These are phyloP conservation scores for Hydnomerulius pinastri DNA, from an alignment of 768 basidiomycete genomes.

Conservation along the genomic window DNA sequence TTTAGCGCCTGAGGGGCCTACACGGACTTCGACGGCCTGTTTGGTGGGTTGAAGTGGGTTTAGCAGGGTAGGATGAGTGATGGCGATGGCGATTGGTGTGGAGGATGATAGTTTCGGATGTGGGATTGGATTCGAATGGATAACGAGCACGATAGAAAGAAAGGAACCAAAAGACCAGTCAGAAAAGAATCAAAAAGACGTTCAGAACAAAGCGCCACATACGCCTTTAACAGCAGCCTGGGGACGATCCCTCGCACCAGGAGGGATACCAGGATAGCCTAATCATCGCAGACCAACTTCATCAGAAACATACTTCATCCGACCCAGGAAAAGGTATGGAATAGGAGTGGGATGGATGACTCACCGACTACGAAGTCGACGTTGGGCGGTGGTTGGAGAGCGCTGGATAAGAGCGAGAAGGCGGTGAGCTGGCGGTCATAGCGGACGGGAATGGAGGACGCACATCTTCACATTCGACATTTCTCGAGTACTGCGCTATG, in stretches of 20 bases:
- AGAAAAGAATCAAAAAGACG: slow-evolving; percentile 1
- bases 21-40: slow-evolving; percentile 85
- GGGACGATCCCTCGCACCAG: slow-evolving; percentile 70
- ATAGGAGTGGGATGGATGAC: too few species aligned
- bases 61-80: slow-evolving; percentile 9
- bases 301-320: slow-evolving; percentile 13
- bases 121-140: too few species aligned
- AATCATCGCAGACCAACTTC: slow-evolving; percentile 16
- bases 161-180: slow-evolving; percentile 1
- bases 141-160: too few species aligned
- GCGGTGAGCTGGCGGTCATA: background rate
- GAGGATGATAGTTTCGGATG: background rate
- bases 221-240: slow-evolving; percentile 88
- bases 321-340: too few species aligned
- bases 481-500: slow-evolving; percentile 6
- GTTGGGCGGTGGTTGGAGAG: slow-evolving; percentile 83
- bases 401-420: slow-evolving; percentile 43
- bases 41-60: slow-evolving; percentile 1
- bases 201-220: slow-evolving; percentile 34
- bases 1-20: slow-evolving; percentile 73
- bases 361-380: slow-evolving; percentile 85
- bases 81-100: slow-evolving; percentile 10
- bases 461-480: slow-evolving; percentile 52
- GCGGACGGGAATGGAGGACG: slow-evolving; percentile 19
- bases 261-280: slow-evolving; percentile 89